Percentiles rank a stretch among this genome's conserved stretches.
These are phyloP conservation scores for Biancaea sappan DNA, from an alignment of 306 rosid species.

Conservation along the genomic window DNA sequence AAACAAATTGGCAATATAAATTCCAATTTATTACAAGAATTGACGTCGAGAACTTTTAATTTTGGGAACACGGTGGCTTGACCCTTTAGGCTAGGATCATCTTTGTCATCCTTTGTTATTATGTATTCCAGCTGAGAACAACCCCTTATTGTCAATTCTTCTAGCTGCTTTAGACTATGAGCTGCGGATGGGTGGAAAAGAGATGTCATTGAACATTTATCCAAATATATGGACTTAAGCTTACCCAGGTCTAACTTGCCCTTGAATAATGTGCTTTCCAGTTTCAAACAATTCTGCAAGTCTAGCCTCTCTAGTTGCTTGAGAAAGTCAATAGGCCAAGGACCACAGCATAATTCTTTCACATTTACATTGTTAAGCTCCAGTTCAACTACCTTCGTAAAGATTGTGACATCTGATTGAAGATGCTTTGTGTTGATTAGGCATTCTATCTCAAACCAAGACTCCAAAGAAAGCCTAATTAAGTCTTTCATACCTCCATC, in stretches of 20 bases:
- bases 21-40: too few species aligned
- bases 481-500: slow-evolving; percentile 1
- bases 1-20: too few species aligned
- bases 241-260: neutral
- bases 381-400: neutral
- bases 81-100: too few species aligned
- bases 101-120: neutral
- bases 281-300: neutral
- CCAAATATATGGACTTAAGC: neutral
- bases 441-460: neutral
- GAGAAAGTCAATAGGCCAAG: neutral
- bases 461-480: neutral
- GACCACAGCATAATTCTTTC: neutral
- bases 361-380: neutral
- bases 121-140: neutral
- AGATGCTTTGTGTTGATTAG: neutral
- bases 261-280: neutral
- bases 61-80: too few species aligned
- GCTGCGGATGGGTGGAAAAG: slow-evolving; percentile 6
- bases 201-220: neutral
- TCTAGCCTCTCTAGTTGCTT: neutral
- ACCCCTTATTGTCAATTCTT: neutral
- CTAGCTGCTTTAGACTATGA: neutral
- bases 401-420: neutral
- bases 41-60: too few species aligned